Percentiles rank a stretch among this genome's conserved stretches.
These are phyloP conservation scores for Teunomyces pallodes DNA, from an alignment of 805 yeast species.

Conservation along the genomic window DNA sequence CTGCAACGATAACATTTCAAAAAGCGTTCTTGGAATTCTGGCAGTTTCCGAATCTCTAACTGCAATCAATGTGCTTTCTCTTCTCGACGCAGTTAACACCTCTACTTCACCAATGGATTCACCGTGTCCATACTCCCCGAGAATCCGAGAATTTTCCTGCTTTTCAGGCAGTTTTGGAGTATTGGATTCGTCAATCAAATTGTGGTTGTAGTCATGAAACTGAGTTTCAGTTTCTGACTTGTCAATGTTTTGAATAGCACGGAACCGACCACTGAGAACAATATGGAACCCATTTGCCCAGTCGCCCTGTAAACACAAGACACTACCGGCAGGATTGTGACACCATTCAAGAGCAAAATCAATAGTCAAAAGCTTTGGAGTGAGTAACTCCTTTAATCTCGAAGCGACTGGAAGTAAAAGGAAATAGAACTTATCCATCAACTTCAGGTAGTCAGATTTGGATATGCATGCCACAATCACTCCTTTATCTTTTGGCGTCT, in stretches of 20 bases:
- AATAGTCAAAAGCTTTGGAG: slow-evolving; percentile 64
- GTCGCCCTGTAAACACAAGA: slow-evolving; percentile 77
- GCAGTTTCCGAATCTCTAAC: slow-evolving; percentile 93
- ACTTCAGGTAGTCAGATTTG: slow-evolving; percentile 55
- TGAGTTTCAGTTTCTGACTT: slow-evolving; percentile 5
- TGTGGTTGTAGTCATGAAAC: slow-evolving; percentile 9
- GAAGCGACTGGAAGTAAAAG: slow-evolving; percentile 77
- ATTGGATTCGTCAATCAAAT: slow-evolving; percentile 20
- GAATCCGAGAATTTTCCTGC: slow-evolving; percentile 30
- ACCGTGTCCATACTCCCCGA: slow-evolving; percentile 89
- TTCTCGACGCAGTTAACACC: slow-evolving; percentile 75
- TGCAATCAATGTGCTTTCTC: slow-evolving; percentile 72
- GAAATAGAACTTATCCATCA: slow-evolving; percentile 74
- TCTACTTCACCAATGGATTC: slow-evolving; percentile 95
- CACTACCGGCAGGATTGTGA: slow-evolving; percentile 82
- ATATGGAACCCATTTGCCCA: slow-evolving; percentile 88
- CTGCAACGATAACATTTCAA: slow-evolving; percentile 78
- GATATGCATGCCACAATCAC: slow-evolving; percentile 66
- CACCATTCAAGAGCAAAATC: slow-evolving; percentile 97
- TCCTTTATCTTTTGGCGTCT: slow-evolving; percentile 58
- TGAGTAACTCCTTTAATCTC: slow-evolving; percentile 62
- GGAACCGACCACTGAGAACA: slow-evolving; percentile 81
- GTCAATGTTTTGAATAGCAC: slow-evolving; percentile 46
- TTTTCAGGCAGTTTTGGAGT: slow-evolving; percentile 6
- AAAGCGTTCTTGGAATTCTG: slow-evolving; percentile 83